A percentile compares a stretch with the other conserved stretches of the same genome.
phyloP scores from a whole-genome alignment of 2,329 filamentous ascomycete genomes.

The Bretziella fagacearum region DNA sequence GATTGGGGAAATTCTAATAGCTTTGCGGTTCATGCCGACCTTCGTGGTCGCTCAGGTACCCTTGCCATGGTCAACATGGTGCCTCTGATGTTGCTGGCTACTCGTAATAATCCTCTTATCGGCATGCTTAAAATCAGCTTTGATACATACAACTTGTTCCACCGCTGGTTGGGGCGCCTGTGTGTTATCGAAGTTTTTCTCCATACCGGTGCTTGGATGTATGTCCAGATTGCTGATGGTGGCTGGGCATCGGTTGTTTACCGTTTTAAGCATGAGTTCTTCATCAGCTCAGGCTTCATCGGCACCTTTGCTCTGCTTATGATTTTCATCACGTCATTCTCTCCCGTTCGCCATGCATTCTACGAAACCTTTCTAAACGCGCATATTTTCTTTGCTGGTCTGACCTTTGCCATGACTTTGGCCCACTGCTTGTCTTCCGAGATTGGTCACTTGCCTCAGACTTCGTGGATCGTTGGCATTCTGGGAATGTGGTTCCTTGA shows the following conservation, averaged over 20 bases:
- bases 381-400: conserved; percentile 59
- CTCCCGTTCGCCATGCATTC: conserved; percentile 77
- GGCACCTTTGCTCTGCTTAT: conserved; percentile 44
- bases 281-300: conserved; percentile 48
- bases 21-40: conserved; percentile 42
- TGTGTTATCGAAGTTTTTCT: conserved; percentile 51
- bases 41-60: conserved; percentile 53
- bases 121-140: conserved; percentile 55
- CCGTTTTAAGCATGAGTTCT: conserved; percentile 39
- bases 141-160: conserved; percentile 67
- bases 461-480: conserved; percentile 57
- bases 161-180: conserved; percentile 66
- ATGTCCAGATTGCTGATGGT: conserved; percentile 49
- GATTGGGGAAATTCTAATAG: conserved; percentile 41
- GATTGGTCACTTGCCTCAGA: conserved; percentile 51
- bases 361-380: conserved; percentile 90
- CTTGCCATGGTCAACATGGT: conserved; percentile 62
- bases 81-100: conserved; percentile 56
- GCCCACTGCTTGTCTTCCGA: conserved; percentile 56
- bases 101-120: conserved; percentile 65
- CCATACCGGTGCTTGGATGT: conserved; percentile 54
- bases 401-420: conserved; percentile 56
- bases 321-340: conserved; percentile 53
- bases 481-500: conserved; percentile 65
- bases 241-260: conserved; percentile 42